Conservation (phyloP, 148 eudicot species). For the Heliosperma pusillum region DNA sequence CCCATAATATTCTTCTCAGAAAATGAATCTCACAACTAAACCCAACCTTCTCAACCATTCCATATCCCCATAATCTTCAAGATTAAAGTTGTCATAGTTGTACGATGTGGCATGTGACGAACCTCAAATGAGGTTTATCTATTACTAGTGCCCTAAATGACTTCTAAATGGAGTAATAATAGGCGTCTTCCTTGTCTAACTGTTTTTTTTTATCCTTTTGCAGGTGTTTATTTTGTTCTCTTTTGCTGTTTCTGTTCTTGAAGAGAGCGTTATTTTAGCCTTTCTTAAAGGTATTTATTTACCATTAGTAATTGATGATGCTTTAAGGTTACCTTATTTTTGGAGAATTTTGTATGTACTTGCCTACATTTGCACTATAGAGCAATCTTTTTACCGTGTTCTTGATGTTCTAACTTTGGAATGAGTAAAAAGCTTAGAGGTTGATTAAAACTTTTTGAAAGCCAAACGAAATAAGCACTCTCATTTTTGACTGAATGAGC, state of each 20-base stretch:
- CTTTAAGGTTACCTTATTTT: background rate
- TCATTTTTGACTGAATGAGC: background rate
- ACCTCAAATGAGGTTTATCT: no score
- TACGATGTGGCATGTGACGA: no score
- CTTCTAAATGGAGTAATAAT: background rate
- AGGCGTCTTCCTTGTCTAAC: background rate
- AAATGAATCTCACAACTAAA: background rate
- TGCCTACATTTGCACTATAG: background rate
- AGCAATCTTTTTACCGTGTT: background rate
- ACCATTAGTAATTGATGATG: background rate
- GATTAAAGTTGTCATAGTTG: background rate
- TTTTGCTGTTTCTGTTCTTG: slow-evolving; percentile 7
- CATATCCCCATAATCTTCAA: background rate
- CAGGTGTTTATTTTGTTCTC: slow-evolving; percentile 12
- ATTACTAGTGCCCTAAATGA: no score
- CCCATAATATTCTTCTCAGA: background rate
- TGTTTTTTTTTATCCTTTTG: background rate
- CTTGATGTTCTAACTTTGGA: background rate
- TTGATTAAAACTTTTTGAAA: background rate
- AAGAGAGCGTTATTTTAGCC: background rate
- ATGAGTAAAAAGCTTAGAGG: background rate
- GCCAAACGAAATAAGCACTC: background rate
- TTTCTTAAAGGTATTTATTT: background rate
- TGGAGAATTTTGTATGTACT: background rate
- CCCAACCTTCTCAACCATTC: background rate